Percentiles rank a stretch among this genome's conserved stretches.
phyloP scores from a whole-genome alignment of 331 rosid genomes.

The Pyracantha coccinea region DNA sequence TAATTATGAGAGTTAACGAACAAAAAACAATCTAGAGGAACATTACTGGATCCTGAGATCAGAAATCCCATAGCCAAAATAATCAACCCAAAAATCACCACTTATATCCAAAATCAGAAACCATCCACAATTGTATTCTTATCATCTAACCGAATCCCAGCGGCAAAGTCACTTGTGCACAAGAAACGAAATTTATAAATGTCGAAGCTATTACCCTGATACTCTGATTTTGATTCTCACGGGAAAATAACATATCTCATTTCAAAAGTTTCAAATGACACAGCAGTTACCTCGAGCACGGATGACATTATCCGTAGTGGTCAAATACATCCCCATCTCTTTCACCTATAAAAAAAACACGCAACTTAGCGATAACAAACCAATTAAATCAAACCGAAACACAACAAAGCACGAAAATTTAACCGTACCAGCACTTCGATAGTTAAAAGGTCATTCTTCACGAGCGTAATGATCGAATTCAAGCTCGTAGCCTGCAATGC shows the following conservation, averaged over 20 bases:
- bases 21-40: not conserved
- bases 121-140: not conserved
- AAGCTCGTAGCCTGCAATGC: constrained; percentile 53
- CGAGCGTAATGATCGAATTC: constrained; percentile 46
- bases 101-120: not conserved
- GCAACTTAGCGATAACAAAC: not conserved
- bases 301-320: constrained; percentile 53
- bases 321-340: constrained; percentile 84
- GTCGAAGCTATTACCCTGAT: not conserved
- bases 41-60: not conserved
- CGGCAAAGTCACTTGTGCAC: not conserved
- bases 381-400: not conserved
- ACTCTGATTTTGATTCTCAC: not conserved
- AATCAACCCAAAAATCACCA: not conserved
- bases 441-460: constrained; percentile 48
- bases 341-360: constrained; percentile 38
- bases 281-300: constrained; percentile 69
- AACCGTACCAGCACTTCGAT: constrained; percentile 53
- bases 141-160: not conserved
- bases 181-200: not conserved
- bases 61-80: not conserved
- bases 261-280: not conserved
- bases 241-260: not conserved
- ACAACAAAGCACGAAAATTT: not conserved
- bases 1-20: not conserved